Evolutionary conservation across 306 rosid genomes (phyloP), one percentile per base, ranked within the genome.

Genomic region (Dryas drummondii): DNA sequence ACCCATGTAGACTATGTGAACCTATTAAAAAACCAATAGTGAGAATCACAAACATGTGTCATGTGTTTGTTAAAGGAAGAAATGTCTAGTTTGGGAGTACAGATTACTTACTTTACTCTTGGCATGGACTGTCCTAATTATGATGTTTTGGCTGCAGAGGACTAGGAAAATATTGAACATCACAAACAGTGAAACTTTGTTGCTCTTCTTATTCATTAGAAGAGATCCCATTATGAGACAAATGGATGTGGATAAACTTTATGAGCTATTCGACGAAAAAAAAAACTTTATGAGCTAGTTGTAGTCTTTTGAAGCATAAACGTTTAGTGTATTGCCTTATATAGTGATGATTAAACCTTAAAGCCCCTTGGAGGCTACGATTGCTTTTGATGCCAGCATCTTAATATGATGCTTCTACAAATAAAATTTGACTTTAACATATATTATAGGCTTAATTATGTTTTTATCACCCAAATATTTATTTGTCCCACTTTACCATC

Each of bases 1-100:
- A 19, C 85, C 84, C 87, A 83, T 56, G 61, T 83, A 72, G 66
- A 83, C 77, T 14, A 86, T 79, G 78, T 86, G 75, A 70, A 86
- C 78, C 90, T 83, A 82, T 51, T 11, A 47, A 63, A 42, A 42
- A 42, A 63, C 11, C 27, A 42, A 63, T 42, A 15, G 68, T 63
- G 11, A 1, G 3, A 41, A 46, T 42, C 68, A 63, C 27, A 63
- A 26, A 5, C 41, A 15, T 32, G 1, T 6, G 3, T 63, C 1
- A 37, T 45, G 14, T 62, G 14, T 62, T 19, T 42, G 49, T 4
- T 41, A 42, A 63, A 2, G 9, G 68, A 46, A 42, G 32, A 62
- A 48, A 37, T 14, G 37, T 62, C 67, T 62, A 40, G 67, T 62
- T 40, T 62, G 42, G 44, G 15, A 63, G 47, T 4, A 32, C 2